phyloP scores from a whole-genome alignment of 2,329 filamentous ascomycete species.

The Ceratocystis lukuohia region DNA sequence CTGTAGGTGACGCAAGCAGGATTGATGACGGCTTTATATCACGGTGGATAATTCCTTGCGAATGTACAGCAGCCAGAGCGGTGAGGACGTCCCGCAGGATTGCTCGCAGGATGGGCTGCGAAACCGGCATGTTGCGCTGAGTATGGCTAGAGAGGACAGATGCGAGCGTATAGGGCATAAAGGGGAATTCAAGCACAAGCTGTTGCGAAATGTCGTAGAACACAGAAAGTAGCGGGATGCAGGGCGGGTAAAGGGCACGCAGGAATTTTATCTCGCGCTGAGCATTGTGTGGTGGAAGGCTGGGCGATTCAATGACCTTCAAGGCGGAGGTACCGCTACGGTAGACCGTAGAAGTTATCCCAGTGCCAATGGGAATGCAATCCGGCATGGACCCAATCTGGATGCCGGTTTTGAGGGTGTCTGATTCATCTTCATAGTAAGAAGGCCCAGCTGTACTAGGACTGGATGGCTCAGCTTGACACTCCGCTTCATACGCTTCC shows the following conservation, averaged over 20 bases:
- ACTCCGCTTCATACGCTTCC: conserved; percentile 45
- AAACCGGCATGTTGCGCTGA: conserved; percentile 20
- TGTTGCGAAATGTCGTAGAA: conserved; percentile 58
- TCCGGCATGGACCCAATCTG: conserved; percentile 40
- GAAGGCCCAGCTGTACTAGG: neutral
- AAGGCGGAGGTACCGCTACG: conserved; percentile 53
- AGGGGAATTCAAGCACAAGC: conserved; percentile 75
- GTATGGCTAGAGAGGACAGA: conserved; percentile 41
- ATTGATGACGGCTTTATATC: conserved; percentile 92
- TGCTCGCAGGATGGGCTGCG: conserved; percentile 22
- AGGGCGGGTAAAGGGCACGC: conserved; percentile 38
- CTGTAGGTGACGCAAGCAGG: conserved; percentile 51
- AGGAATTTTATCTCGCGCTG: conserved; percentile 68
- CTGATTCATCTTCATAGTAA: conserved; percentile 1
- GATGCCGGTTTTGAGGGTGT: conserved; percentile 26
- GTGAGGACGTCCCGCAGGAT: conserved; percentile 55
- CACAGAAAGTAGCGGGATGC: conserved; percentile 56
- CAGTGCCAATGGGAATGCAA: conserved; percentile 46
- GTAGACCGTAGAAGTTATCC: conserved; percentile 75
- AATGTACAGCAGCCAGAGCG: conserved; percentile 60
- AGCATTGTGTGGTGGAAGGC: conserved; percentile 71
- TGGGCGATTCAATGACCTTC: conserved; percentile 68
- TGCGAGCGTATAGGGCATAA: conserved; percentile 59
- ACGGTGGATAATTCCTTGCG: conserved; percentile 68
- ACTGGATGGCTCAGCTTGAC: conserved; percentile 23